Conservation (phyloP, 345 rosid genomes). For the Mallotus nudiflorus region DNA sequence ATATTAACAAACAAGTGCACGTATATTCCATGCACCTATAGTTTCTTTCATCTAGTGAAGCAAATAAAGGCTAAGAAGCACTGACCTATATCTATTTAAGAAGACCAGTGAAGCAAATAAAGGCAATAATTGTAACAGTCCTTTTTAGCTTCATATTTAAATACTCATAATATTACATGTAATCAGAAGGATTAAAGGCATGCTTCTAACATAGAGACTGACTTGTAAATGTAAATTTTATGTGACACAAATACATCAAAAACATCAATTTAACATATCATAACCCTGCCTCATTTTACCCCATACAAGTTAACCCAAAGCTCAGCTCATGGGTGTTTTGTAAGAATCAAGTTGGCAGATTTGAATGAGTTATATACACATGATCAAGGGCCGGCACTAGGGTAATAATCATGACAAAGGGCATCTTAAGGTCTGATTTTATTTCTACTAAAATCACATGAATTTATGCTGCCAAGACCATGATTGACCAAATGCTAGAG, state of each 20-base stretch:
- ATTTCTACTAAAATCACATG: neutral
- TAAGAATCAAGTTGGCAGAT: slow-evolving; percentile 1
- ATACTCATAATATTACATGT: neutral
- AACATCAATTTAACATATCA: neutral
- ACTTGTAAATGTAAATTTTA: neutral
- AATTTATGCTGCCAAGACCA: neutral
- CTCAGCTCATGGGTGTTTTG: neutral
- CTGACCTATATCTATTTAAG: no score
- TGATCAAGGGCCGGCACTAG: neutral
- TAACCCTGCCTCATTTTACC: neutral
- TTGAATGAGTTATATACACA: neutral
- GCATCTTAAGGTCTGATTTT: neutral
- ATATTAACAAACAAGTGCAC: slow-evolving; percentile 8
- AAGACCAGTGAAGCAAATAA: neutral
- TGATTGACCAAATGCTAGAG: neutral
- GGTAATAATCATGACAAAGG: neutral
- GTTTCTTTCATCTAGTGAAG: no score
- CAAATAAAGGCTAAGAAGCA: no score
- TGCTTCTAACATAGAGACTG: neutral
- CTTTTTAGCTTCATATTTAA: neutral
- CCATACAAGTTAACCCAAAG: neutral
- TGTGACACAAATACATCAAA: neutral
- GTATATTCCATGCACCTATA: neutral
- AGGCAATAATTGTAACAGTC: neutral
- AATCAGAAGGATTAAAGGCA: neutral